These are phyloP conservation scores for Aspergillus quadrilineatus DNA, from an alignment of 2,329 filamentous ascomycete genomes.

Conservation along the genomic window DNA sequence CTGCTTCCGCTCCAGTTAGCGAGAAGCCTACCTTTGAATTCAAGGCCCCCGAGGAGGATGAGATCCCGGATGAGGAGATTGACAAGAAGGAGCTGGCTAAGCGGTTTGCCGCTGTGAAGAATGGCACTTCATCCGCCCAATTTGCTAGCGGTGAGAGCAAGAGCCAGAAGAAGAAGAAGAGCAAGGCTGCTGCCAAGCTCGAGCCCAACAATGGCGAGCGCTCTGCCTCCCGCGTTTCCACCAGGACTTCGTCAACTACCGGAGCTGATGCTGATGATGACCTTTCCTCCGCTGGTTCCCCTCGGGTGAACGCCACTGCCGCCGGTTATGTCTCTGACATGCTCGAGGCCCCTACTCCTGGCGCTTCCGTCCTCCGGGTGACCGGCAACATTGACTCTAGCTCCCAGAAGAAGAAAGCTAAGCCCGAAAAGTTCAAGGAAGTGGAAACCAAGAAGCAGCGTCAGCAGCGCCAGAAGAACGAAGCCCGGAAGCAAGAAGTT, in stretches of 20 bases:
- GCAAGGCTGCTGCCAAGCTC: constrained; percentile 59
- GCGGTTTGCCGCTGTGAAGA: constrained; percentile 68
- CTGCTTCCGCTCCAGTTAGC: constrained; percentile 27
- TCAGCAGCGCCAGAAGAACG: constrained; percentile 85
- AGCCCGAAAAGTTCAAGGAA: constrained; percentile 60
- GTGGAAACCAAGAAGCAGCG: constrained; percentile 92
- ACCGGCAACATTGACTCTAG: constrained; percentile 60
- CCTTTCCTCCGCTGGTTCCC: constrained; percentile 67
- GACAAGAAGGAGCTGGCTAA: constrained; percentile 75
- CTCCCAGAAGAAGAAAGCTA: constrained; percentile 58
- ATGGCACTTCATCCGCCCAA: constrained; percentile 63
- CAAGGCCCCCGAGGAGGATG: constrained; percentile 30
- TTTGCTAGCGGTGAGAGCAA: constrained; percentile 34
- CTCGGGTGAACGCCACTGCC: constrained; percentile 50
- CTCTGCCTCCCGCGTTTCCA: constrained; percentile 47
- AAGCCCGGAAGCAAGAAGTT: constrained; percentile 71
- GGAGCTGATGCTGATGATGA: constrained; percentile 80
- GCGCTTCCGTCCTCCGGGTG: constrained; percentile 74
- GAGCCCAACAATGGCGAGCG: constrained; percentile 46
- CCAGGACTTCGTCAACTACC: constrained; percentile 66
- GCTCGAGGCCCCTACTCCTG: constrained; percentile 70
- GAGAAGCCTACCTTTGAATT: constrained; percentile 32
- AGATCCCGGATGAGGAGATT: constrained; percentile 56
- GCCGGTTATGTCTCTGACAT: constrained; percentile 81
- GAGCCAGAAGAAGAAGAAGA: constrained; percentile 66